A percentile compares a stretch with the other conserved stretches of the same genome.
Conservation (phyloP, 129 eudicot genomes). For the Lactuca sativa region DNA sequence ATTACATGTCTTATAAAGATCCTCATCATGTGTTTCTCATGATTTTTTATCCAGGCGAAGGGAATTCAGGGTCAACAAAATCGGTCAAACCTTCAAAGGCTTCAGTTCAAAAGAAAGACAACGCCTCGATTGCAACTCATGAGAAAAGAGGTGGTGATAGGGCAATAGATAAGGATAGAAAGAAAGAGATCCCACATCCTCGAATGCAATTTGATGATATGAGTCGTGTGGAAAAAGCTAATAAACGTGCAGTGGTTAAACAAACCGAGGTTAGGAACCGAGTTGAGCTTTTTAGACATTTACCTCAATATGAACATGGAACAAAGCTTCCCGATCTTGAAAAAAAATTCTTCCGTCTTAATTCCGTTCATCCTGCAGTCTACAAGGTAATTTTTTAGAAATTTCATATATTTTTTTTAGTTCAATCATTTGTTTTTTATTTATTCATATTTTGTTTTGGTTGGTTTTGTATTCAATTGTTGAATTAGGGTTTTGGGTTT, state of each 20-base stretch:
- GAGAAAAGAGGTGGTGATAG: constrained; percentile 79
- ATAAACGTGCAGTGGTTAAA: constrained; percentile 89
- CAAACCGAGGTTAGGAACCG: constrained; percentile 85
- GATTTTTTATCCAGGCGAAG: constrained; percentile 47
- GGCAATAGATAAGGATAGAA: constrained; percentile 73
- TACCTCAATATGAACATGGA: constrained; percentile 98
- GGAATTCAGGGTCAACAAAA: constrained; percentile 47
- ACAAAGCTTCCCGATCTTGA: constrained; percentile 87
- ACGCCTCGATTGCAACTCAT: constrained; percentile 50
- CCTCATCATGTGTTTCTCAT: not conserved
- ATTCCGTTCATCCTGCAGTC: constrained; percentile 86
- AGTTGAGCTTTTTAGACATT: constrained; percentile 90
- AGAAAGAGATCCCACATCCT: constrained; percentile 95
- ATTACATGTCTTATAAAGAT: not conserved
- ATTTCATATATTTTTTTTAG: not conserved
- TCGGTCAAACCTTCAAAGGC: constrained; percentile 51
- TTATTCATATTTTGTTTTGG: not conserved
- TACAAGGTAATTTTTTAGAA: constrained; percentile 60
- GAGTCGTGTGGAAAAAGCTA: constrained; percentile 92
- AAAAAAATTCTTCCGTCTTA: constrained; percentile 74
- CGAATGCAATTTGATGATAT: constrained; percentile 97
- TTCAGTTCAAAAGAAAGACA: constrained; percentile 63
- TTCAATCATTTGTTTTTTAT: not conserved
- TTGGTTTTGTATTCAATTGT: not conserved
- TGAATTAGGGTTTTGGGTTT: not conserved